Evolutionary conservation across 75 land plant species (phyloP).

Genomic region (Cupressus sempervirens): DNA sequence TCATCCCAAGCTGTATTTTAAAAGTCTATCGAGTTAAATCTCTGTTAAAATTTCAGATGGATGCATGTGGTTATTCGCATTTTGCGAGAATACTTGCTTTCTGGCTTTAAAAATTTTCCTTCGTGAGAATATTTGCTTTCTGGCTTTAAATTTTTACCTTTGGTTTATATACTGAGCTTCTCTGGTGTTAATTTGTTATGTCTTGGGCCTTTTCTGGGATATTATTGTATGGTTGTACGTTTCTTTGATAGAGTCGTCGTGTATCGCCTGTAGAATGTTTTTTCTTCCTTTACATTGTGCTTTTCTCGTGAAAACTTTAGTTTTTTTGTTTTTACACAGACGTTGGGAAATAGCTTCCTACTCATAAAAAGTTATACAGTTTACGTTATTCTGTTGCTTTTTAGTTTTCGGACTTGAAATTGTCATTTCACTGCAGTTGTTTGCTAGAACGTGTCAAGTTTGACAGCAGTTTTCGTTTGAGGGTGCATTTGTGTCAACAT

Average conservation of each 20-base stretch:
- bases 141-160: neutral
- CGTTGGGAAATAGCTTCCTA: neutral
- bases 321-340: neutral
- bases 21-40: neutral
- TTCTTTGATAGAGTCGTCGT: neutral
- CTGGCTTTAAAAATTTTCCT: neutral
- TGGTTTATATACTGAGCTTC: neutral
- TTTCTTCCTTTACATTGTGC: neutral
- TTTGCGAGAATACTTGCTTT: neutral
- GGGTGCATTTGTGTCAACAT: neutral
- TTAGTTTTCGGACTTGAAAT: neutral
- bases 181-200: neutral
- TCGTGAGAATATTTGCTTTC: neutral
- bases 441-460: neutral
- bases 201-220: neutral
- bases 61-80: neutral
- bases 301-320: neutral
- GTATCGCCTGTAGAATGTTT: neutral
- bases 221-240: neutral
- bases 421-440: neutral
- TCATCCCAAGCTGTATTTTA: too few species aligned
- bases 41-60: neutral
- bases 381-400: neutral
- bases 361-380: neutral
- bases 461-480: neutral